Conservation (phyloP, 169 alveolate species). For the Babesia divergens region DNA sequence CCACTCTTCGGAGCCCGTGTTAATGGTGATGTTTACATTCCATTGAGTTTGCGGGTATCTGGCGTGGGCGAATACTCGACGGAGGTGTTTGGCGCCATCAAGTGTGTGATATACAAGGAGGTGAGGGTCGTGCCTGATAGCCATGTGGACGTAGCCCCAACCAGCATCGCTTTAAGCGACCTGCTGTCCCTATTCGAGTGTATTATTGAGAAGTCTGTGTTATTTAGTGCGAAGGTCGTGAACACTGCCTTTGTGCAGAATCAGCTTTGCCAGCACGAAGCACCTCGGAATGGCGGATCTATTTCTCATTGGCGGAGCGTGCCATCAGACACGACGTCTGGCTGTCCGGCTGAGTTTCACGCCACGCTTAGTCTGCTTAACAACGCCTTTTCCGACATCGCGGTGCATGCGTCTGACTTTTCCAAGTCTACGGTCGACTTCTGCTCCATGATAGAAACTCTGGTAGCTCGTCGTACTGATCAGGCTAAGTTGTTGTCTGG, state of each 20-base stretch:
- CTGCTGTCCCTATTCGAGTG: conserved; percentile 12
- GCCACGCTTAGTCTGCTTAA: conserved; percentile 16
- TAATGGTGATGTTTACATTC: background rate
- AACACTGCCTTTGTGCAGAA: conserved; percentile 39
- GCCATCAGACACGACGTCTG: background rate
- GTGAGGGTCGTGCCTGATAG: background rate
- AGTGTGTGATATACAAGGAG: background rate
- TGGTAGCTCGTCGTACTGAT: conserved; percentile 3
- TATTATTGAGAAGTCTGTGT: conserved; percentile 19
- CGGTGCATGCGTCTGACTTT: background rate
- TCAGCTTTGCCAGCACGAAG: conserved; percentile 19
- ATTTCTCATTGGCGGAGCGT: background rate
- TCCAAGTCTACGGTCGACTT: conserved; percentile 9
- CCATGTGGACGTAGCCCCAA: conserved; percentile 35
- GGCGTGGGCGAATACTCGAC: background rate
- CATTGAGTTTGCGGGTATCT: background rate
- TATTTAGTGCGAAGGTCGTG: conserved; percentile 5
- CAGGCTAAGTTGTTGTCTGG: conserved; percentile 3
- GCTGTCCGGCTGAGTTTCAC: conserved; percentile 4
- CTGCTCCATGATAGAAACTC: background rate
- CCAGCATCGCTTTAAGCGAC: background rate
- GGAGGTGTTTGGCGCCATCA: background rate
- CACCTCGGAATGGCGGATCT: background rate
- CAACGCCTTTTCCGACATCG: conserved; percentile 27
- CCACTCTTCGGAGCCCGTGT: background rate